Conservation (phyloP, 495 filamentous ascomycete genomes). For the Bacidia rubella region DNA sequence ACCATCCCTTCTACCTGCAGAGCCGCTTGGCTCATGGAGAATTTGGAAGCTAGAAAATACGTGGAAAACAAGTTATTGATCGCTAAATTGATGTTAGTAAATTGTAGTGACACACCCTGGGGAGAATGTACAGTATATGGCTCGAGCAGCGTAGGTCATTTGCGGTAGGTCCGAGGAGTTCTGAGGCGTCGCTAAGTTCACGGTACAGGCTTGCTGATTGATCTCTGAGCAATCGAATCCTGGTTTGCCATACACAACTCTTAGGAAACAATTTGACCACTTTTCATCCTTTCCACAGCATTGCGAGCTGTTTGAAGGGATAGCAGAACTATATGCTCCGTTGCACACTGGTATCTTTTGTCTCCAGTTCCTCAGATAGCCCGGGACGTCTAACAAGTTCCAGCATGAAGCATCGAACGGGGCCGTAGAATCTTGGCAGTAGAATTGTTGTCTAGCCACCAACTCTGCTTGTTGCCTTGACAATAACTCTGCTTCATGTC, state of each 20-base stretch:
- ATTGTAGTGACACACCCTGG: background rate
- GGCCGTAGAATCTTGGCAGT: constrained; percentile 10
- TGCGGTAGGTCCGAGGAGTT: constrained; percentile 4
- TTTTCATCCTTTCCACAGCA: constrained; percentile 8
- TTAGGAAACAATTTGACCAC: constrained; percentile 15
- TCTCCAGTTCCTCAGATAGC: constrained; percentile 8
- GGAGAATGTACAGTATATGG: constrained; percentile 12
- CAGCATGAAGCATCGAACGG: constrained; percentile 11
- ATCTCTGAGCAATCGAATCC: constrained; percentile 10
- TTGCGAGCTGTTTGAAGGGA: constrained; percentile 3
- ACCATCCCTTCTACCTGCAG: constrained; percentile 9
- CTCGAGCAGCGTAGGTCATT: constrained; percentile 10
- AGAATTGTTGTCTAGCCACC: constrained; percentile 6
- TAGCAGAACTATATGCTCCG: background rate
- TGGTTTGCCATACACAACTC: constrained; percentile 4
- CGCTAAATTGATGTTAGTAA: background rate
- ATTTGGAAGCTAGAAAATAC: constrained; percentile 8
- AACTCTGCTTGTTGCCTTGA: constrained; percentile 1
- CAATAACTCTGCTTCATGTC: background rate
- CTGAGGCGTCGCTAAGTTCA: background rate
- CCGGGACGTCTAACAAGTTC: constrained; percentile 5
- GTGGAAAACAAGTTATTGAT: constrained; percentile 16
- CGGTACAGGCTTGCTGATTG: constrained; percentile 6
- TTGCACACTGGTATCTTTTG: constrained; percentile 7
- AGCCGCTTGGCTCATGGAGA: background rate